These are phyloP conservation scores for Lasiodiplodia gonubiensis DNA, from an alignment of 2,329 filamentous ascomycete genomes.

Conservation along the genomic window DNA sequence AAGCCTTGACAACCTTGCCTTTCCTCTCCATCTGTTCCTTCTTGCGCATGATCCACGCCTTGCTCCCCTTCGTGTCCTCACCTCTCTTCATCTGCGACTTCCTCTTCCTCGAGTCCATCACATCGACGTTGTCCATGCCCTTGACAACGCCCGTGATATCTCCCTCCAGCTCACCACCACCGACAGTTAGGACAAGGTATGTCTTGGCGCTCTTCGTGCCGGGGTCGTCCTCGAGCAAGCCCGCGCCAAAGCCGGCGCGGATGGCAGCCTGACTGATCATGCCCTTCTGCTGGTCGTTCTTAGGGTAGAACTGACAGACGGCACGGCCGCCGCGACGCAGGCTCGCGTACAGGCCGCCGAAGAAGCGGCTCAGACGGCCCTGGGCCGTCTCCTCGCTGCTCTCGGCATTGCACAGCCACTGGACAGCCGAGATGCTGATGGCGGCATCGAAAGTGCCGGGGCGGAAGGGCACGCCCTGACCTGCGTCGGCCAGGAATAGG, in stretches of 20 bases:
- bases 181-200: slow-evolving; percentile 94
- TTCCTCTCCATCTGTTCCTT: slow-evolving; percentile 94
- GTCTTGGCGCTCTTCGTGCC: slow-evolving; percentile 96
- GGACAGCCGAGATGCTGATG: slow-evolving; percentile 93
- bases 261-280: slow-evolving; percentile 94
- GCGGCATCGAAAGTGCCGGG: slow-evolving; percentile 93
- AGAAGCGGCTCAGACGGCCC: slow-evolving; percentile 81
- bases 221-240: slow-evolving; percentile 91
- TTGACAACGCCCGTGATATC: slow-evolving; percentile 91
- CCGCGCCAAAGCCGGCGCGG: slow-evolving; percentile 92
- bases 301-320: slow-evolving; percentile 97
- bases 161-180: slow-evolving; percentile 64
- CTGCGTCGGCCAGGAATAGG: slow-evolving; percentile 91
- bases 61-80: slow-evolving; percentile 77
- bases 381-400: slow-evolving; percentile 81
- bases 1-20: slow-evolving; percentile 91
- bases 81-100: slow-evolving; percentile 59
- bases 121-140: slow-evolving; percentile 85
- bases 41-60: slow-evolving; percentile 82
- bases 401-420: slow-evolving; percentile 98
- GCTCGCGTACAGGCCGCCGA: slow-evolving; percentile 87
- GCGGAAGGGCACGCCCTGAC: slow-evolving; percentile 92
- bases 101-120: slow-evolving; percentile 63
- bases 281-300: slow-evolving; percentile 86
- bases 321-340: slow-evolving; percentile 84